A percentile compares a stretch with the other conserved stretches of the same genome.
phyloP scores from a whole-genome alignment of 2,329 filamentous ascomycete genomes.

The Talaromyces verruculosus region DNA sequence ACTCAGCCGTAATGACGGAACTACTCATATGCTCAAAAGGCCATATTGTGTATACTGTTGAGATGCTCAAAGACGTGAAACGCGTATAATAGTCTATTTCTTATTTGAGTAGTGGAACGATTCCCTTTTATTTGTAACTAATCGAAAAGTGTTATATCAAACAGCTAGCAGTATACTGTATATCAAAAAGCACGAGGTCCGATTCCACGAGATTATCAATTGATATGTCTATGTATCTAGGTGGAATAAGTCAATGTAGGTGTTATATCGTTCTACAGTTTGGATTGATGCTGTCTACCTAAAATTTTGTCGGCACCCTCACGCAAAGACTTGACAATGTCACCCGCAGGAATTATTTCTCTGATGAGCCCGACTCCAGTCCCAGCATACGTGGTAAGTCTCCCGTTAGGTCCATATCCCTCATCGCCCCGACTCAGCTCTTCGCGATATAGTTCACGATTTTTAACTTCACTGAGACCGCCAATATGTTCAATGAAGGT shows the following conservation, averaged over 20 bases:
- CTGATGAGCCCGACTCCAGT: constrained; percentile 61
- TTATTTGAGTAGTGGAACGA: not conserved
- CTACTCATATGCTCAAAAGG: constrained; percentile 49
- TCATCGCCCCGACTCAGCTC: constrained; percentile 54
- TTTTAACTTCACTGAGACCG: constrained; percentile 43
- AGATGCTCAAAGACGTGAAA: not conserved
- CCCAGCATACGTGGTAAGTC: constrained; percentile 64
- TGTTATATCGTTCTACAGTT: not conserved
- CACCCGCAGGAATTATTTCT: constrained; percentile 49
- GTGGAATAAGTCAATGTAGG: not conserved
- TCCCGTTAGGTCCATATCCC: constrained; percentile 54
- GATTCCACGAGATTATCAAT: not conserved
- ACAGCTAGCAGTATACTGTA: not conserved
- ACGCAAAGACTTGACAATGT: constrained; percentile 41
- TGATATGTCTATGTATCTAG: not conserved
- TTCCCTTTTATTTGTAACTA: not conserved
- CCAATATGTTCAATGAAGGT: constrained; percentile 49
- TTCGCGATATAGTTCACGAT: constrained; percentile 44
- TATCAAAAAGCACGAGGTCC: not conserved
- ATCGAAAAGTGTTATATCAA: not conserved
- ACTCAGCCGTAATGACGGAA: constrained; percentile 67
- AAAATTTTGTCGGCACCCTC: not conserved
- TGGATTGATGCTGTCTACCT: not conserved
- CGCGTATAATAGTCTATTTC: not conserved
- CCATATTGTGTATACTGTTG: not conserved